Conservation (phyloP, 768 basidiomycete genomes). For the Flagelloscypha sp. region DNA sequence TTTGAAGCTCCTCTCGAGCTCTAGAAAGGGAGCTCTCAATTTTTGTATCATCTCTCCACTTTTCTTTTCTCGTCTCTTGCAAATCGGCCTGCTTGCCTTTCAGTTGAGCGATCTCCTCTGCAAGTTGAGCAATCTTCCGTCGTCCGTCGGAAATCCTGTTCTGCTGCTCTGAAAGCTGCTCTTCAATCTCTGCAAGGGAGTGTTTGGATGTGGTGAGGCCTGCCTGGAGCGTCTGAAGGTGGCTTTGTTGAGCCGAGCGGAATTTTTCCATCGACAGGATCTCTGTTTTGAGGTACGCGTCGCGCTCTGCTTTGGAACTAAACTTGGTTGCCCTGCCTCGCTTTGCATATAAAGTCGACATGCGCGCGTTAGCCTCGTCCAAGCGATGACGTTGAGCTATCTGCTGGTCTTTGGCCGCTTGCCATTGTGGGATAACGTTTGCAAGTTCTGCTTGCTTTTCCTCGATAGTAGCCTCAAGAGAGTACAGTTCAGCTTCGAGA, state of each 20-base stretch:
- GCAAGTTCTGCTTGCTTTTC: constrained; percentile 56
- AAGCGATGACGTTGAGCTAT: constrained; percentile 53
- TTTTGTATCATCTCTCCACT: constrained; percentile 94
- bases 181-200: constrained; percentile 49
- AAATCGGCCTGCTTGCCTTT: constrained; percentile 64
- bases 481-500: constrained; percentile 56
- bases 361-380: constrained; percentile 63
- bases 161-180: constrained; percentile 47
- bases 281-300: constrained; percentile 74
- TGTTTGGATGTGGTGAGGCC: constrained; percentile 42
- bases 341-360: constrained; percentile 78
- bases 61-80: constrained; percentile 78
- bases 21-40: constrained; percentile 68
- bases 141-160: constrained; percentile 60
- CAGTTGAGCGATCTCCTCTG: constrained; percentile 48
- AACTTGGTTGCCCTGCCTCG: constrained; percentile 86
- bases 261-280: constrained; percentile 62
- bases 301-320: constrained; percentile 73
- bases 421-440: constrained; percentile 66
- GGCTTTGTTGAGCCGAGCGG: constrained; percentile 43
- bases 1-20: constrained; percentile 72
- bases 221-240: constrained; percentile 42
- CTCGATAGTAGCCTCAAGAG: constrained; percentile 50
- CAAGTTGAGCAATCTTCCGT: constrained; percentile 44
- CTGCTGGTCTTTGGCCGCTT: constrained; percentile 43